Evolutionary conservation across 805 yeast species (phyloP), one percentile per base, ranked within the genome.

Genomic region (Jamesozyma spencerorum): DNA sequence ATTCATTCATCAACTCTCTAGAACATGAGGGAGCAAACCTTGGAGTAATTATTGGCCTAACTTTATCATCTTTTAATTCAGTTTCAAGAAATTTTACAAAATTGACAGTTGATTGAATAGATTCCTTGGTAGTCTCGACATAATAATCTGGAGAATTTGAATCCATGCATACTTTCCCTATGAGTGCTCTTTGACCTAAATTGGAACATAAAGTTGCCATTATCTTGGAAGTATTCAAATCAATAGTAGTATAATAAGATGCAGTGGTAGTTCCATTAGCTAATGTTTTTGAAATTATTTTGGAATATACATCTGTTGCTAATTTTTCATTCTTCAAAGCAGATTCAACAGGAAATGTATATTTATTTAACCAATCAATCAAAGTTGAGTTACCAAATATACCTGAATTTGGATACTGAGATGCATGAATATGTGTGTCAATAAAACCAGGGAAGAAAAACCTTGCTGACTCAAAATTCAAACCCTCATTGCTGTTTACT

Each of bases 111-210:
- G 79, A 69, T 15, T 62, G 52, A 32, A 79, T 57, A 29, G 83
- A 72, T 30, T 73, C 76, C 19, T 75, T 72, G 4, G 66, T 53
- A 5, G 77, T 65, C 51, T 85, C 88, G 33, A 67, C 58, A 58
- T 85, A 77, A 56, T 75, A 81, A 24, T 74, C 81, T 0, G 92
- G 94, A 1, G 85, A 75, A 63, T 85, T 80, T 45, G 75, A 72
- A 56, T 87, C 81, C 97, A 92, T 92, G 58, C 97, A 92, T 17
- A 86, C 95, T 51, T 90, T 81, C 3, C 98, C 98, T 30, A 92
- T 77, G 40, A 84, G 72, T 0, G 95, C 96, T 45, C 97, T 69
- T 62, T 88, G 97, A 30, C 95, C 95, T 24, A 65, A 50, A 31
- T 66, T 45, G 11, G 79, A 63, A 28, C 90, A 77, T 13, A 82